phyloP scores from a whole-genome alignment of 495 filamentous ascomycete species.

The Penicillium ochrochloron region DNA sequence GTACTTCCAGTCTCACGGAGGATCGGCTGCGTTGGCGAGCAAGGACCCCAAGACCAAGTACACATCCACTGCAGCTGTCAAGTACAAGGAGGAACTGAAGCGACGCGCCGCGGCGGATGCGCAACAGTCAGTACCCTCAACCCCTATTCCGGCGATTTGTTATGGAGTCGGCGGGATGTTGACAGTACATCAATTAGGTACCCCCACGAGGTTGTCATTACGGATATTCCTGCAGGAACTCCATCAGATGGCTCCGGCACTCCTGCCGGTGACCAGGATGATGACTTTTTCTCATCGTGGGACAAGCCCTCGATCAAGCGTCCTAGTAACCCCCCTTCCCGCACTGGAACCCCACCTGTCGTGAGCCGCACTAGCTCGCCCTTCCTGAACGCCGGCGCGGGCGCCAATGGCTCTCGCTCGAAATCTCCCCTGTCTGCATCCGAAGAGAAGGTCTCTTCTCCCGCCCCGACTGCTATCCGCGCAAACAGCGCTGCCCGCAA shows the following conservation, averaged over 20 bases:
- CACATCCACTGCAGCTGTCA: slow-evolving; percentile 83
- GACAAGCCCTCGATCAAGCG: slow-evolving; percentile 98
- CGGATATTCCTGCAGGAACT: slow-evolving; percentile 66
- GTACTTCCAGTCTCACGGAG: slow-evolving; percentile 95
- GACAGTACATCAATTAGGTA: slow-evolving; percentile 57
- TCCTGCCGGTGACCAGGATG: slow-evolving; percentile 75
- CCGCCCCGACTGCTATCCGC: slow-evolving; percentile 65
- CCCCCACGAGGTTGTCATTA: slow-evolving; percentile 84
- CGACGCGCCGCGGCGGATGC: slow-evolving; percentile 79
- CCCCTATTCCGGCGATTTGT: slow-evolving; percentile 10
- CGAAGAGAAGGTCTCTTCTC: slow-evolving; percentile 52
- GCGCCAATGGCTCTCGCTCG: slow-evolving; percentile 73
- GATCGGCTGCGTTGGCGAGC: slow-evolving; percentile 88
- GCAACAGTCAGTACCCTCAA: slow-evolving; percentile 62
- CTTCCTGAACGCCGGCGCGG: slow-evolving; percentile 75
- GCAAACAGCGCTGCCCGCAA: slow-evolving; percentile 80
- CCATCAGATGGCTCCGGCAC: slow-evolving; percentile 67
- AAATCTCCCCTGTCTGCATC: slow-evolving; percentile 78
- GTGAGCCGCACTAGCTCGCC: slow-evolving; percentile 85
- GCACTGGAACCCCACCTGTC: slow-evolving; percentile 85
- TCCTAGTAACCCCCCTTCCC: slow-evolving; percentile 89
- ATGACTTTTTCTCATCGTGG: slow-evolving; percentile 99
- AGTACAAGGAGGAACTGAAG: slow-evolving; percentile 96
- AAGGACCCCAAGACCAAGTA: slow-evolving; percentile 98
- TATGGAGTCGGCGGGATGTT: slow-evolving; percentile 15